Percentiles rank a stretch among this genome's conserved stretches.
Conservation (phyloP, 371 early-diverging fungal species). For the Mycotypha africana region DNA sequence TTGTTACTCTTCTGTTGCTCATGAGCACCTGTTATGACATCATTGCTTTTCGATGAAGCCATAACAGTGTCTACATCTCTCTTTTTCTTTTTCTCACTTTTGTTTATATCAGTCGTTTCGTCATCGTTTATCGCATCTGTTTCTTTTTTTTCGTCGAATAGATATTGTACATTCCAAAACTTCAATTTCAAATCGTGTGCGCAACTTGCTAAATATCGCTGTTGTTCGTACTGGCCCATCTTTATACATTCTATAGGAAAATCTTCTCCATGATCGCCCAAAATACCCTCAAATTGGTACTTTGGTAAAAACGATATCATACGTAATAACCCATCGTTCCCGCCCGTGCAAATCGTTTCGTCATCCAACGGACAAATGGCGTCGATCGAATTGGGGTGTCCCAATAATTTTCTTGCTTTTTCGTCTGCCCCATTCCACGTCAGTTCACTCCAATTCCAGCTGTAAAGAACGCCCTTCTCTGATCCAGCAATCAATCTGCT, state of each 20-base stretch:
- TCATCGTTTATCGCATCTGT: not conserved
- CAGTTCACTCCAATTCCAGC: slow-evolving; percentile 70
- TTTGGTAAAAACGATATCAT: slow-evolving; percentile 1
- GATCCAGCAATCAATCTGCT: slow-evolving; percentile 81
- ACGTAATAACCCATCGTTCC: slow-evolving; percentile 67
- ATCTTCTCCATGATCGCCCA: slow-evolving; percentile 78
- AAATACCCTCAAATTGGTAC: slow-evolving; percentile 61
- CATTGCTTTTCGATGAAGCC: too few species aligned
- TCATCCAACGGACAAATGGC: slow-evolving; percentile 76
- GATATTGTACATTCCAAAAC: slow-evolving; percentile 75
- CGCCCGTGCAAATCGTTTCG: slow-evolving; percentile 75
- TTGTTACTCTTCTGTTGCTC: too few species aligned
- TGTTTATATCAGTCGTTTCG: not conserved
- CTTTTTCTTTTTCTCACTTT: not conserved
- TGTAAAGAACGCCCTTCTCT: slow-evolving; percentile 73
- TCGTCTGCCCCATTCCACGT: slow-evolving; percentile 86
- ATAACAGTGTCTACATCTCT: too few species aligned
- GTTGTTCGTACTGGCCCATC: slow-evolving; percentile 53
- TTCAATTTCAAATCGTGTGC: slow-evolving; percentile 79
- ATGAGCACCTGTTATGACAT: too few species aligned
- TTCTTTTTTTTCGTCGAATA: slow-evolving; percentile 23
- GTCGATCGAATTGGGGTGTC: slow-evolving; percentile 87
- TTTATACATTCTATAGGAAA: slow-evolving; percentile 79
- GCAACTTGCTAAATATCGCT: slow-evolving; percentile 65
- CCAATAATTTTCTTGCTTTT: slow-evolving; percentile 58